These are phyloP conservation scores for Gossypium australe DNA, from an alignment of 345 rosid genomes.

Conservation along the genomic window DNA sequence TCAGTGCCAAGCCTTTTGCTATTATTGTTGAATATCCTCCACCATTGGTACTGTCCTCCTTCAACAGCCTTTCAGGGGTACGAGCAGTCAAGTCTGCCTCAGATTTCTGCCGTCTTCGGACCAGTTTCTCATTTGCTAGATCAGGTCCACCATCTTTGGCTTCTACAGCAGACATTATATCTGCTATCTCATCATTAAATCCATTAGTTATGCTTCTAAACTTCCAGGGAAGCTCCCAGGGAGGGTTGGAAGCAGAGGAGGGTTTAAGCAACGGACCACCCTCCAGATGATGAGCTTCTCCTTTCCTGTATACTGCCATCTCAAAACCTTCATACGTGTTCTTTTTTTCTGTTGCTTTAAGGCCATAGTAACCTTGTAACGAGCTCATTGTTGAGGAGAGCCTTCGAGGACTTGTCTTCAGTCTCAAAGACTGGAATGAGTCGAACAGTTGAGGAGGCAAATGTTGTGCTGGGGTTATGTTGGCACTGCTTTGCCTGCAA, in stretches of 20 bases:
- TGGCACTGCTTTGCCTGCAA: slow-evolving; percentile 46
- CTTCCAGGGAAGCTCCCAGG: slow-evolving; percentile 16
- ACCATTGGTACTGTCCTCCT: slow-evolving; percentile 43
- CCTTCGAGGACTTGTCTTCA: slow-evolving; percentile 39
- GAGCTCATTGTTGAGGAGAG: slow-evolving; percentile 77
- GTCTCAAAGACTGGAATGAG: slow-evolving; percentile 51
- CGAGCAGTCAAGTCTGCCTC: slow-evolving; percentile 37
- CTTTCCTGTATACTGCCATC: slow-evolving; percentile 41
- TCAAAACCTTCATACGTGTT: slow-evolving; percentile 42
- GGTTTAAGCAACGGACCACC: slow-evolving; percentile 29
- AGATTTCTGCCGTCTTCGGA: slow-evolving; percentile 58
- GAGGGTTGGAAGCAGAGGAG: slow-evolving; percentile 30
- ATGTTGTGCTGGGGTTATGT: slow-evolving; percentile 24
- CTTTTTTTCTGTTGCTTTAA: slow-evolving; percentile 31
- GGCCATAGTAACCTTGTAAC: slow-evolving; percentile 68
- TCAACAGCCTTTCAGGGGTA: slow-evolving; percentile 54
- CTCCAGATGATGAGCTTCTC: slow-evolving; percentile 26
- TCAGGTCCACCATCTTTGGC: slow-evolving; percentile 29
- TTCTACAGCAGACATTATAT: slow-evolving; percentile 16
- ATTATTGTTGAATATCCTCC: slow-evolving; percentile 41
- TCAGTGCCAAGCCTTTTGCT: slow-evolving; percentile 64
- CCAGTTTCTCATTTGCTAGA: slow-evolving; percentile 36
- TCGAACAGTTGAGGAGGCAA: slow-evolving; percentile 35
- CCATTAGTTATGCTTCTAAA: slow-evolving; percentile 53
- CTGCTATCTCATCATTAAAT: slow-evolving; percentile 33